Evolutionary conservation across 139 green algal species (phyloP).

Genomic region (Spirogloea muscicola): DNA sequence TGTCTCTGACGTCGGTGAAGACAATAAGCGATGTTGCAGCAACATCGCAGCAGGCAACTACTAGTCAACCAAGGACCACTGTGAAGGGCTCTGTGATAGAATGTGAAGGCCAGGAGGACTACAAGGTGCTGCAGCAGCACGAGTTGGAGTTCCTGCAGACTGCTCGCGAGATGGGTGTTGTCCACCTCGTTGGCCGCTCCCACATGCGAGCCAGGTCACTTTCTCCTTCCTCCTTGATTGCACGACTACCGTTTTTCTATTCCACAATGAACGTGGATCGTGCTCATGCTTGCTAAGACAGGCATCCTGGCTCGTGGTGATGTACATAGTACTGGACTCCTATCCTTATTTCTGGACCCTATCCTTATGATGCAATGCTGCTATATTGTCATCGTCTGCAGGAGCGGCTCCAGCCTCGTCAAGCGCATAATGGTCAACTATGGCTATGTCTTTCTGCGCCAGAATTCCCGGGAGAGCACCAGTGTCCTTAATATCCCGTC

Average conservation of each 20-base stretch:
- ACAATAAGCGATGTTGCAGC: neutral
- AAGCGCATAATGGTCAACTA: slow-evolving; percentile 2
- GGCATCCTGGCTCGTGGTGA: too few relatives aligned
- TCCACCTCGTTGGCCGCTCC: too few relatives aligned
- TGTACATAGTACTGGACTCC: slow-evolving; percentile 2
- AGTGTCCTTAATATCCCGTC: neutral
- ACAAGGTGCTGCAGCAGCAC: neutral
- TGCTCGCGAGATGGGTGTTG: neutral
- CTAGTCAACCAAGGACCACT: neutral
- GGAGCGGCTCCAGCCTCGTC: too few relatives aligned
- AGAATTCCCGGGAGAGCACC: neutral
- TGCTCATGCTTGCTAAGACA: too few relatives aligned
- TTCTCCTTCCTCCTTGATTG: too few relatives aligned
- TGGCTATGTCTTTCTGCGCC: neutral
- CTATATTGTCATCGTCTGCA: too few relatives aligned
- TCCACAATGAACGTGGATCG: too few relatives aligned
- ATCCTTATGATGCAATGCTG: neutral
- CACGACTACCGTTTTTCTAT: too few relatives aligned
- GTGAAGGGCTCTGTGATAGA: neutral
- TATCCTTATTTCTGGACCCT: neutral
- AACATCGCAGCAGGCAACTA: neutral
- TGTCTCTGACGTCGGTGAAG: neutral
- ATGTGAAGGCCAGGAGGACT: neutral
- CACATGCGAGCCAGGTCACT: too few relatives aligned
- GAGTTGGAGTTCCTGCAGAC: slow-evolving; percentile 1